Base-by-base conservation (phyloP, 2,329 filamentous ascomycete genomes). In the Scleromitrula shiraiana region DNA sequence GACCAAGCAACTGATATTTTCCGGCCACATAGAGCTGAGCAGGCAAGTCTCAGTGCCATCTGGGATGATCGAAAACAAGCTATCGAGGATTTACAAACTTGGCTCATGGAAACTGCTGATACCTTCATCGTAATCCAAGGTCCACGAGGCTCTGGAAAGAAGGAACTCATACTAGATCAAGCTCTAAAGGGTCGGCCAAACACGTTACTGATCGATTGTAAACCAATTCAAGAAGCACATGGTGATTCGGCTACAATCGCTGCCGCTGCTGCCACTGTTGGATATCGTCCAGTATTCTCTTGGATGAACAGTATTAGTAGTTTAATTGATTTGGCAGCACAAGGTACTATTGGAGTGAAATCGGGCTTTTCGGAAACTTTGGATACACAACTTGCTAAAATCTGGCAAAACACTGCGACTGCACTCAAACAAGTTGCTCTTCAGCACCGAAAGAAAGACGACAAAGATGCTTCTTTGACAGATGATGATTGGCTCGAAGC, bases 261-360 rank as follows among this genome's bases (percentile, higher is more conserved):
- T 51, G 82, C 84, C 33, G 82, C 93, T 5, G 93, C 91, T 1
- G 70, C 73, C 1, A 80, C 90, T 54, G 90, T 97, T 41, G 91
- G 93, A 7, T 97, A 96, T 63, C 76, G 86, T 7, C 93, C 93
- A 0, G 81, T 98, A 0, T 98, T 98, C 65, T 94, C 88, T 0
- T 97, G 90, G 87, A 85, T 94, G 68, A 96, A 97, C 66, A 95
- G 82, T 61, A 80, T 97, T 56, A 95, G 87, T 67, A 95, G 89
- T 64, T 79, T 96, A 68, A 74, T 95, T 54, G 93, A 97, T 59
- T 77, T 97, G 30, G 93, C 91, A 19, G 88, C 93, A 1, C 91
- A 96, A 64, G 87, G 90, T 58, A 93, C 93, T 10, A 95, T 91
- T 17, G 91, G 91, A 10, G 86, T 94, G 50, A 96, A 97, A 68